Evolutionary conservation across 345 rosid species (phyloP).

Genomic region (Aegle marmelos): DNA sequence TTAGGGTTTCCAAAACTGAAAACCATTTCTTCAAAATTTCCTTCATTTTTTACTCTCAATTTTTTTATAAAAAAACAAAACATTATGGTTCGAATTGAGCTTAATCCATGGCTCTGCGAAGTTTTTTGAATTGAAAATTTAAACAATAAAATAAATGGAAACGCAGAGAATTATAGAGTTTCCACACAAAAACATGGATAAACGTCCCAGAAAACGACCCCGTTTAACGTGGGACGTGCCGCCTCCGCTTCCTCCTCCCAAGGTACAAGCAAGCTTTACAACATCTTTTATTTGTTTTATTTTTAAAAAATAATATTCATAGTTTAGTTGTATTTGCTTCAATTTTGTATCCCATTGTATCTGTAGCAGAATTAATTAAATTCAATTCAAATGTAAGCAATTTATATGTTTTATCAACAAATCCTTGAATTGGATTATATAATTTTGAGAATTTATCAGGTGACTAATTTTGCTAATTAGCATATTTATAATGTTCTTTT

Average conservation of each 20-base stretch:
- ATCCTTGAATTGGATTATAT: not conserved
- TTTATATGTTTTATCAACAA: not conserved
- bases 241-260: constrained; percentile 44
- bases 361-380: not conserved
- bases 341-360: not conserved
- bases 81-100: not conserved
- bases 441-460: not conserved
- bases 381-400: not conserved
- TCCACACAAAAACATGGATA: constrained; percentile 54
- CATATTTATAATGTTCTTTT: too few species aligned
- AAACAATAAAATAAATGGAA: constrained; percentile 38
- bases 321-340: not conserved
- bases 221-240: constrained; percentile 71
- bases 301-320: not conserved
- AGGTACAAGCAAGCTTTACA: constrained; percentile 31
- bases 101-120: not conserved
- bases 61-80: constrained; percentile 1
- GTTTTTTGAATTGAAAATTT: constrained; percentile 3
- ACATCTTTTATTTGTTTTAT: not conserved
- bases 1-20: constrained; percentile 40
- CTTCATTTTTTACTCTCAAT: not conserved
- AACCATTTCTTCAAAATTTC: constrained; percentile 22
- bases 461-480: not conserved
- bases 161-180: constrained; percentile 63
- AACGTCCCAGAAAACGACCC: constrained; percentile 71